Conservation (phyloP, 495 filamentous ascomycete genomes). For the Aspergillus steynii region DNA sequence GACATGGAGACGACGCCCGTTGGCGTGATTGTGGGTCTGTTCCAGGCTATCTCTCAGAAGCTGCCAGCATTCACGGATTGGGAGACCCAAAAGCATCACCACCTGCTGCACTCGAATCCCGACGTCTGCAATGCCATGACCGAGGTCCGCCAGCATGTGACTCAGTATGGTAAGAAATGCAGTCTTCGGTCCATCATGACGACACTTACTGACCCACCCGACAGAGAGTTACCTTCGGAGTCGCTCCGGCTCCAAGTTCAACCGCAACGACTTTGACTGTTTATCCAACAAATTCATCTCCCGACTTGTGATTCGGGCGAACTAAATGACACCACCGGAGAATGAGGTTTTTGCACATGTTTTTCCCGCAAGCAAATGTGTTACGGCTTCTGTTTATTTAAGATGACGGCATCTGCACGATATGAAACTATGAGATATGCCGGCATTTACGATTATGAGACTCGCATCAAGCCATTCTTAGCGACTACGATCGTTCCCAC, state of each 20-base stretch:
- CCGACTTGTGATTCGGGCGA: slow-evolving; percentile 89
- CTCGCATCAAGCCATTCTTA: slow-evolving; percentile 21
- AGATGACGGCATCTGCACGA: slow-evolving; percentile 22
- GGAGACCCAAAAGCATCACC: slow-evolving; percentile 85
- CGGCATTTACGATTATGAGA: slow-evolving; percentile 32
- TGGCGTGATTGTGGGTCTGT: slow-evolving; percentile 89
- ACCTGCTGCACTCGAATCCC: slow-evolving; percentile 80
- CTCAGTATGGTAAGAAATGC: slow-evolving; percentile 70
- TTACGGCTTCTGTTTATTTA: slow-evolving; percentile 18
- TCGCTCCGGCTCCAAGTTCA: slow-evolving; percentile 68
- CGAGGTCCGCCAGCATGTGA: slow-evolving; percentile 84
- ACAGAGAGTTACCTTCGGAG: slow-evolving; percentile 60
- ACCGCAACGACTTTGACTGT: slow-evolving; percentile 87
- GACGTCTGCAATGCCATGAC: slow-evolving; percentile 93
- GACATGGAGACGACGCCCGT: slow-evolving; percentile 95
- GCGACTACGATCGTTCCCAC: slow-evolving; percentile 22
- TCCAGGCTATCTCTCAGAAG: slow-evolving; percentile 95
- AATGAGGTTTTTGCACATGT: slow-evolving; percentile 8
- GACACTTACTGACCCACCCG: slow-evolving; percentile 25
- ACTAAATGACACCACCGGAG: slow-evolving; percentile 57
- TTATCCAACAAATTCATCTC: slow-evolving; percentile 93
- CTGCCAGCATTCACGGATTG: slow-evolving; percentile 86
- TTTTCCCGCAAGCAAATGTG: slow-evolving; percentile 12
- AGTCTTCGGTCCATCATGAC: neutral
- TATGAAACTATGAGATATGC: slow-evolving; percentile 29